These are phyloP conservation scores for Porphyrellus cyaneotinctus DNA, from an alignment of 768 basidiomycete species.

Conservation along the genomic window DNA sequence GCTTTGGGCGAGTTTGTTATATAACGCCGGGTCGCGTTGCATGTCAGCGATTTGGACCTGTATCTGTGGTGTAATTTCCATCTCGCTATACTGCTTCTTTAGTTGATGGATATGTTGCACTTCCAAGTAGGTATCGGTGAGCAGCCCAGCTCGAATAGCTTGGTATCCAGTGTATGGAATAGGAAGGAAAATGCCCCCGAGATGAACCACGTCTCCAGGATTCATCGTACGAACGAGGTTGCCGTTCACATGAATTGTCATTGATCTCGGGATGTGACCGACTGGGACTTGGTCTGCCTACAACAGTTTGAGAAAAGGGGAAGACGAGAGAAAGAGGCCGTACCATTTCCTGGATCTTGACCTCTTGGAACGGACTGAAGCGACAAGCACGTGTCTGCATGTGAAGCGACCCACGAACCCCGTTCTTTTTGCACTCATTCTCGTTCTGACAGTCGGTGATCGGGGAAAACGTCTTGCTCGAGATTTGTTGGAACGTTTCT, in stretches of 20 bases:
- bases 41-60: constrained; percentile 64
- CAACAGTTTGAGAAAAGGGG: constrained; percentile 7
- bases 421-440: constrained; percentile 80
- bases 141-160: constrained; percentile 91
- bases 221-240: constrained; percentile 86
- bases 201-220: constrained; percentile 92
- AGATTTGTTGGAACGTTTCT: constrained; percentile 97
- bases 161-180: constrained; percentile 98
- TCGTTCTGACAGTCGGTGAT: constrained; percentile 85
- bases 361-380: constrained; percentile 97
- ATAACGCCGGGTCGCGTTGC: constrained; percentile 71
- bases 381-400: constrained; percentile 98
- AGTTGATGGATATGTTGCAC: constrained; percentile 86
- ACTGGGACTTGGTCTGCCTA: constrained; percentile 99
- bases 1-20: constrained; percentile 82
- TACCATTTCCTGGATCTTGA: constrained; percentile 99
- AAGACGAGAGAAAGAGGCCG: constrained; percentile 7
- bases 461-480: constrained; percentile 85
- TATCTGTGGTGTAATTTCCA: constrained; percentile 89
- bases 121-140: constrained; percentile 97
- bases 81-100: constrained; percentile 95
- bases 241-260: constrained; percentile 95
- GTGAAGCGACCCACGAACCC: constrained; percentile 83
- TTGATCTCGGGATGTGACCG: constrained; percentile 96
- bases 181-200: constrained; percentile 96